Evolutionary conservation across 768 basidiomycete species (phyloP).

Genomic region (Podaxis mareebaensis): DNA sequence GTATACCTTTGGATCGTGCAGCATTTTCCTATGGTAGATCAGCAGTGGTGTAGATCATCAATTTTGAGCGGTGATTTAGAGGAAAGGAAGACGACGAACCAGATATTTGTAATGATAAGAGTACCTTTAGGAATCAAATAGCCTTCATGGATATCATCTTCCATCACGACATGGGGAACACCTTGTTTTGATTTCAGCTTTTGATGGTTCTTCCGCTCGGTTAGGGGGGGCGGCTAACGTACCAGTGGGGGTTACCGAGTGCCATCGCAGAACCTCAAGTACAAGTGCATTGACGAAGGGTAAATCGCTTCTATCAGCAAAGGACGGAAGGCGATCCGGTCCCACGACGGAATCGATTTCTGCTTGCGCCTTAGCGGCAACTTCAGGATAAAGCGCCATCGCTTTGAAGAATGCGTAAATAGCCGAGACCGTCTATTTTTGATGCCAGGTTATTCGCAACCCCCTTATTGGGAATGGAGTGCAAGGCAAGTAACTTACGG

Average conservation of each 20-base stretch:
- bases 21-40: constrained; percentile 34
- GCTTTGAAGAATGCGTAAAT: constrained; percentile 41
- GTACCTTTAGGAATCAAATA: constrained; percentile 45
- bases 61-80: neutral
- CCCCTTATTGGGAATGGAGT: too few relatives aligned
- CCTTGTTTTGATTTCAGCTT: constrained; percentile 19
- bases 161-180: constrained; percentile 41
- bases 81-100: constrained; percentile 21
- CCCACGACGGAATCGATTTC: constrained; percentile 46
- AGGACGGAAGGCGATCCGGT: constrained; percentile 37
- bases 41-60: neutral
- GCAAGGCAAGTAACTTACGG: constrained; percentile 24
- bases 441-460: neutral
- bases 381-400: constrained; percentile 39
- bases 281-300: constrained; percentile 42
- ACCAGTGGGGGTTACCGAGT: constrained; percentile 35
- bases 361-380: constrained; percentile 37
- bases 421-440: constrained; percentile 37
- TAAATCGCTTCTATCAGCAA: constrained; percentile 37
- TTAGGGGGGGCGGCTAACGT: constrained; percentile 4
- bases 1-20: constrained; percentile 43
- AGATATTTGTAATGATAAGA: constrained; percentile 35
- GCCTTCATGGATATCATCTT: constrained; percentile 45
- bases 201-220: constrained; percentile 13
- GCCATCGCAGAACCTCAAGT: constrained; percentile 39